Evolutionary conservation across 306 rosid genomes (phyloP).

Genomic region (Coriaria nepalensis): DNA sequence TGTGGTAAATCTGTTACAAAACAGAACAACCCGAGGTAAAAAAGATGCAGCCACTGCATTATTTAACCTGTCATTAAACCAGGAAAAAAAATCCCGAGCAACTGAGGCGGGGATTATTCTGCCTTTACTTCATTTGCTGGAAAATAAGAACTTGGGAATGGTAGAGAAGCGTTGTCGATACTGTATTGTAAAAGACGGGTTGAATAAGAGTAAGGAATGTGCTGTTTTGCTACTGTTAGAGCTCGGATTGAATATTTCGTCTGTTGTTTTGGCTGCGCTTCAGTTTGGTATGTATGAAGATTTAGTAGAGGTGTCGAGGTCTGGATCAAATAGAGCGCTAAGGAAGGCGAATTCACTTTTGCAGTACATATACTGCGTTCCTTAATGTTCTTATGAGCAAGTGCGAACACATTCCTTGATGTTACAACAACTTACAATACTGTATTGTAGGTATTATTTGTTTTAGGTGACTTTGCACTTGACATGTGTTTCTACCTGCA

Average conservation of each 20-base stretch:
- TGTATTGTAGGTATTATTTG: neutral
- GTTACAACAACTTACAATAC: neutral
- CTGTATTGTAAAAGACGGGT: constrained; percentile 39
- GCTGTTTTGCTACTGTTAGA: constrained; percentile 66
- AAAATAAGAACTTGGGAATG: constrained; percentile 49
- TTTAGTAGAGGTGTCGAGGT: constrained; percentile 39
- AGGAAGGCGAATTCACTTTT: constrained; percentile 67
- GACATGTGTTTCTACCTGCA: neutral
- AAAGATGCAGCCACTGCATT: constrained; percentile 82
- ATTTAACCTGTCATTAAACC: constrained; percentile 48
- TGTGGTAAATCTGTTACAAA: constrained; percentile 38
- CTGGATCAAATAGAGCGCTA: constrained; percentile 70
- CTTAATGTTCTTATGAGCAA: no score
- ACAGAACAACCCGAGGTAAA: constrained; percentile 61
- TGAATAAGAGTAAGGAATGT: constrained; percentile 80
- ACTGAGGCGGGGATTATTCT: constrained; percentile 49
- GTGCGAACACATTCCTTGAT: constrained; percentile 53
- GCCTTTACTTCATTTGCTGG: constrained; percentile 41
- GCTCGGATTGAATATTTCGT: constrained; percentile 48
- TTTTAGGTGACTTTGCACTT: neutral
- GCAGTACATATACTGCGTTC: no score
- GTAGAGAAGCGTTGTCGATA: constrained; percentile 78
- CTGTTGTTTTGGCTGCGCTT: constrained; percentile 62
- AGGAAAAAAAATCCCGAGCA: constrained; percentile 60
- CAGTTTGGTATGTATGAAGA: constrained; percentile 64